These are phyloP conservation scores for Durusdinium trenchii DNA, from an alignment of 73 alveolate genomes.

Conservation along the genomic window DNA sequence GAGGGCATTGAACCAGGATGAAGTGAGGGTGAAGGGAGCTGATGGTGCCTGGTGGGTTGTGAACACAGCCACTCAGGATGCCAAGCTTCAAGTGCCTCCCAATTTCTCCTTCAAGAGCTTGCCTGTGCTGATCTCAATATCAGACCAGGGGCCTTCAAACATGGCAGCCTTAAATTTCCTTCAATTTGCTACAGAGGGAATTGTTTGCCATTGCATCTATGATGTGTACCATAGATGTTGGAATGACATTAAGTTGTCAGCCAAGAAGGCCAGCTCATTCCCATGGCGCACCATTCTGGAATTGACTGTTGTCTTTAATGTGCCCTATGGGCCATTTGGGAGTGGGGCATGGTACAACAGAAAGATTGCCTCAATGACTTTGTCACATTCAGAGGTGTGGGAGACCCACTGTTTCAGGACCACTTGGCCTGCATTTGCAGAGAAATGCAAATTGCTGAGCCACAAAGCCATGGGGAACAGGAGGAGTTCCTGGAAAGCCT, in stretches of 20 bases:
- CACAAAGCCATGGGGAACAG: background rate
- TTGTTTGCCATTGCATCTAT: background rate
- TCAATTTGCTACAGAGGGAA: background rate
- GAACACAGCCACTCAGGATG: background rate
- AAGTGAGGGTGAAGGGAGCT: background rate
- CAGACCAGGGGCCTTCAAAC: constrained; percentile 30
- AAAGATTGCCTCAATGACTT: background rate
- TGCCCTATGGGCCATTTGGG: constrained; percentile 32
- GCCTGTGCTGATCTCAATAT: background rate
- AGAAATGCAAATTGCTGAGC: background rate
- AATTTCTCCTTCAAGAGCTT: background rate
- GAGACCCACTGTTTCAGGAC: background rate
- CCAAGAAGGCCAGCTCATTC: background rate
- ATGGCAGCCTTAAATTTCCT: background rate
- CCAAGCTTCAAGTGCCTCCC: background rate
- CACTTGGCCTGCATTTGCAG: background rate
- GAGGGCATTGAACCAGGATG: background rate
- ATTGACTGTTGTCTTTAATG: background rate
- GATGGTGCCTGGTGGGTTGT: background rate
- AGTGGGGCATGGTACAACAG: background rate
- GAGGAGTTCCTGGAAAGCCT: background rate
- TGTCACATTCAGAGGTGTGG: background rate
- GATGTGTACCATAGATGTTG: background rate
- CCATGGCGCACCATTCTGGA: constrained; percentile 22
- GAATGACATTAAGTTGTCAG: constrained; percentile 25